These are phyloP conservation scores for Kwoniella dejecticola DNA, from an alignment of 768 basidiomycete genomes.

Conservation along the genomic window DNA sequence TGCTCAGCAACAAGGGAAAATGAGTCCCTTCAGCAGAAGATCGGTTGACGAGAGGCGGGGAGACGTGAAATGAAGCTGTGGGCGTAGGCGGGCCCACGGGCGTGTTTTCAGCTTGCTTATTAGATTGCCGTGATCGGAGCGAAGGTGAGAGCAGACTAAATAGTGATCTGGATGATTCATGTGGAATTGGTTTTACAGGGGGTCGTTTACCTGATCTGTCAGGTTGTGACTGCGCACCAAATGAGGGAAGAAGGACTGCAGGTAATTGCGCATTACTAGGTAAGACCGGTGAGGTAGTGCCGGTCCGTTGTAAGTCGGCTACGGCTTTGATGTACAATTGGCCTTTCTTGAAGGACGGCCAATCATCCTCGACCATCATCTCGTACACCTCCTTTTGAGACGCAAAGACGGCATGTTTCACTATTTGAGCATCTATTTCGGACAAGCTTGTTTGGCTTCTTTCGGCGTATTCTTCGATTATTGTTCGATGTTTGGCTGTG, in stretches of 20 bases:
- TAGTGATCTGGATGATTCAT: slow-evolving; percentile 13
- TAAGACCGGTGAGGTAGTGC: slow-evolving; percentile 3
- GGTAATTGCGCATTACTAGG: background rate
- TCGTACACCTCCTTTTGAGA: slow-evolving; percentile 83
- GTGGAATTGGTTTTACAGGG: background rate
- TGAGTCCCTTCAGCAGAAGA: slow-evolving; percentile 6
- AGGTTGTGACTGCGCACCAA: background rate
- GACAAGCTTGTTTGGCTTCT: slow-evolving; percentile 45
- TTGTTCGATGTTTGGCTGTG: slow-evolving; percentile 68
- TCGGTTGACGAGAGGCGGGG: slow-evolving; percentile 32
- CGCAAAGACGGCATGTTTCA: slow-evolving; percentile 68
- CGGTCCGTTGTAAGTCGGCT: slow-evolving; percentile 57
- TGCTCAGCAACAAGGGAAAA: background rate
- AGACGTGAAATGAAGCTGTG: slow-evolving; percentile 24
- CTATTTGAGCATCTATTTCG: slow-evolving; percentile 66
- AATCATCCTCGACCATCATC: slow-evolving; percentile 83
- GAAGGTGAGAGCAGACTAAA: slow-evolving; percentile 8
- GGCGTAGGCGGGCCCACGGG: slow-evolving; percentile 17
- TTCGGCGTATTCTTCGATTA: slow-evolving; percentile 62
- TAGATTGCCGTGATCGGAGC: slow-evolving; percentile 4
- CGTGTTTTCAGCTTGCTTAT: slow-evolving; percentile 28
- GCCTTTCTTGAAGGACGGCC: slow-evolving; percentile 80
- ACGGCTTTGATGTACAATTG: slow-evolving; percentile 91
- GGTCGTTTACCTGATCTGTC: slow-evolving; percentile 1
- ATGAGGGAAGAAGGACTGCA: background rate